These are phyloP conservation scores for Lasiodiplodia gonubiensis DNA, from an alignment of 2,329 filamentous ascomycete genomes.

Conservation along the genomic window DNA sequence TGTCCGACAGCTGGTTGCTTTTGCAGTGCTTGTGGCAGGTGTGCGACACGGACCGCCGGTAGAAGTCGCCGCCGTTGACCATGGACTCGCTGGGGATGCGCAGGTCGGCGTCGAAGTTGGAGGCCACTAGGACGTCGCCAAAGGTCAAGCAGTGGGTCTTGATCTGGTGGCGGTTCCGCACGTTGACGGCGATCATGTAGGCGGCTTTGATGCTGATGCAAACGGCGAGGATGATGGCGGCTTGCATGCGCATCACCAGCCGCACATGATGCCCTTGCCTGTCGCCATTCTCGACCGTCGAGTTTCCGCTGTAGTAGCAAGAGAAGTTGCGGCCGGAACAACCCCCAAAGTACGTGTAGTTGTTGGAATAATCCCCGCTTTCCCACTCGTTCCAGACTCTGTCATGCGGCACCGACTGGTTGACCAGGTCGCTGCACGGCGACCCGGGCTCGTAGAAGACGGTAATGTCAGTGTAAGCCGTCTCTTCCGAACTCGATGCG, in stretches of 20 bases:
- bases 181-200: slow-evolving; percentile 41
- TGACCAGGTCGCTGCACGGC: neutral
- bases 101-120: slow-evolving; percentile 37
- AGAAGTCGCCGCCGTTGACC: slow-evolving; percentile 41
- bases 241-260: slow-evolving; percentile 41
- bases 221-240: slow-evolving; percentile 37
- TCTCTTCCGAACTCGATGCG: neutral
- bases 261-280: neutral
- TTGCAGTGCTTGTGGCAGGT: slow-evolving; percentile 42
- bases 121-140: slow-evolving; percentile 41
- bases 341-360: neutral
- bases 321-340: neutral
- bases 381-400: neutral
- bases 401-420: neutral
- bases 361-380: neutral
- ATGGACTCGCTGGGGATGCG: slow-evolving; percentile 40
- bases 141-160: slow-evolving; percentile 41
- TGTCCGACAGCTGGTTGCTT: slow-evolving; percentile 29
- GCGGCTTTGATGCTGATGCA: slow-evolving; percentile 38
- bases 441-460: neutral
- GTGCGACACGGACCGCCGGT: slow-evolving; percentile 35
- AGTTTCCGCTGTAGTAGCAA: neutral
- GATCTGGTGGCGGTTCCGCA: slow-evolving; percentile 35
- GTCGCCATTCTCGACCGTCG: neutral
- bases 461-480: neutral